Evolutionary conservation across 345 rosid species (phyloP).

Genomic region (Fremontodendron californicum): DNA sequence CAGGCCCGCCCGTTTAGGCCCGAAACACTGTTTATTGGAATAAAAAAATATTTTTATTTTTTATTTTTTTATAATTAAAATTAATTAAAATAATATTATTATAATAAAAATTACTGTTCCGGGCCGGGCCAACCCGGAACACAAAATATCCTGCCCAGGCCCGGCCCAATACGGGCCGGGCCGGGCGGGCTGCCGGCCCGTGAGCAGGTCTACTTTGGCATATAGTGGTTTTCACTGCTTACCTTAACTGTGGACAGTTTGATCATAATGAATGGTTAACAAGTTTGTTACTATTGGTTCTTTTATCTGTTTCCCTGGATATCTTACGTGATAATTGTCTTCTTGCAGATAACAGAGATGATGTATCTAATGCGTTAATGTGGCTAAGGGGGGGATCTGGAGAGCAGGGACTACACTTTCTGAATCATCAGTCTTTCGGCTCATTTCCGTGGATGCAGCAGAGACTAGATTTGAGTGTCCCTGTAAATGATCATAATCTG

Average conservation of each 20-base stretch:
- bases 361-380: conserved; percentile 43
- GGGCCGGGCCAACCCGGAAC: no score
- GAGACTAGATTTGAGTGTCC: conserved; percentile 50
- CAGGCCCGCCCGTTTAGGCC: no score
- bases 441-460: conserved; percentile 72
- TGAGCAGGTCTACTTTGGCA: no score
- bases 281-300: no score
- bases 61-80: no score
- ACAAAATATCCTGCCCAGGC: no score
- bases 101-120: no score
- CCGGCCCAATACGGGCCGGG: no score
- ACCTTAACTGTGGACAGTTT: not conserved
- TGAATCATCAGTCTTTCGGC: conserved; percentile 54
- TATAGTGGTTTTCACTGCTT: not conserved
- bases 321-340: conserved; percentile 7
- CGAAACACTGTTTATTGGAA: no score
- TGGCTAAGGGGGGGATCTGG: conserved; percentile 65
- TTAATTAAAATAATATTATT: no score
- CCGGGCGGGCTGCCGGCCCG: no score
- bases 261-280: not conserved
- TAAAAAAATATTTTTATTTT: no score
- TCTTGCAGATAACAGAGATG: conserved; percentile 54
- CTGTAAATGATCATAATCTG: conserved; percentile 52
- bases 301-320: not conserved
- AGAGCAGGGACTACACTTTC: conserved; percentile 53